Evolutionary conservation across 2,329 filamentous ascomycete species (phyloP).

Genomic region (Ambrosiella xylebori): DNA sequence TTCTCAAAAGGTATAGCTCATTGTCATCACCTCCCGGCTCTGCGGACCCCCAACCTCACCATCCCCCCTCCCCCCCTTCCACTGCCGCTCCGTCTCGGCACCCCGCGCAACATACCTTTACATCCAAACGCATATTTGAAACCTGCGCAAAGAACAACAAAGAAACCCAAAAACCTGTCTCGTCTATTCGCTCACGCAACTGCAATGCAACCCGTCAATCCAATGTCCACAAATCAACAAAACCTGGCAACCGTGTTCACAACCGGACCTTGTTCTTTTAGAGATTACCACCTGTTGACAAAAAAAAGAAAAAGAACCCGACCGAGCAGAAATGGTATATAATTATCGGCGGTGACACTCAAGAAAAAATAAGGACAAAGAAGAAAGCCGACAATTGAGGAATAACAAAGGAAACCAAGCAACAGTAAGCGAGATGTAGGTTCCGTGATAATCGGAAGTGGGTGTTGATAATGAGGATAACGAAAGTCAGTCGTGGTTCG

Average conservation of each 20-base stretch:
- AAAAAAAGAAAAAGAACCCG: not conserved
- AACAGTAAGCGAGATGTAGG: too few relatives aligned
- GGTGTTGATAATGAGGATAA: too few relatives aligned
- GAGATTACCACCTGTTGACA: too few relatives aligned
- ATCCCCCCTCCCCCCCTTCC: not conserved
- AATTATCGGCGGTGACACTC: too few relatives aligned
- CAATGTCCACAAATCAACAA: not conserved
- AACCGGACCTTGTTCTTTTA: not conserved
- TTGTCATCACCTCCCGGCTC: constrained; percentile 1
- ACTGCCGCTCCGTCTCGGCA: not conserved
- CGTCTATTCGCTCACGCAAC: too few relatives aligned
- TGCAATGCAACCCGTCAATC: not conserved
- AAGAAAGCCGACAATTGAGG: too few relatives aligned
- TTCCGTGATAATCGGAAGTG: too few relatives aligned
- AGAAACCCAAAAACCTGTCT: too few relatives aligned
- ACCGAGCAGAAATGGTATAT: too few relatives aligned
- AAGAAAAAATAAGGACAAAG: too few relatives aligned
- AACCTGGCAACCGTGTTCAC: constrained; percentile 4
- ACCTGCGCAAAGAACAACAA: not conserved
- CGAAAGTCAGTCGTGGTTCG: too few relatives aligned
- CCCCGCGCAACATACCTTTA: constrained; percentile 13
- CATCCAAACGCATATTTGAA: constrained; percentile 15
- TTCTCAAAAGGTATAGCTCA: not conserved
- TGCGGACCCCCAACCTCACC: not conserved
- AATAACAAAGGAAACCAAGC: too few relatives aligned